Base-by-base conservation (phyloP, 192 early-diverging fungal genomes). In the Helicostylum pulchrum region DNA sequence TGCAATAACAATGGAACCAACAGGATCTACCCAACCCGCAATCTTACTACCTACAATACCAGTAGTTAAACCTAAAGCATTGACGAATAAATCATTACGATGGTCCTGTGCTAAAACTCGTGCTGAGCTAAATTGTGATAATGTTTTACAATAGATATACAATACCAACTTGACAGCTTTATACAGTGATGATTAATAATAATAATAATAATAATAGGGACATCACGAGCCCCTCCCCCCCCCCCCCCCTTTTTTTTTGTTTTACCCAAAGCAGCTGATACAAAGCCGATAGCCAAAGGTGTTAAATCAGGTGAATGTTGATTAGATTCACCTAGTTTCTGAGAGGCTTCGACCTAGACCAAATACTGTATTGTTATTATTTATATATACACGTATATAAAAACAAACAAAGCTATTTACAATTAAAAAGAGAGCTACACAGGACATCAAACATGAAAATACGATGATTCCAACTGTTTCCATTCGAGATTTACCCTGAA, bases 391-490 rank as follows among this genome's bases (percentile, higher is more conserved):
- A 26, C 2, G 2, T 26, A 26, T 26, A 26, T 26, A 26, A 2
- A 26, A 2, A 26, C 2, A 26, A 2, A 26, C 2, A 26, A 26
- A 26, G n/a, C n/a, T 26, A 26, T 72, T 64, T 80, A 82, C 84
- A 52, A 90, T 79, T 43, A 92, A 74, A 46, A 85, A 80, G 5
- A 90, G 72, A 3, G 89, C 87, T 7, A 90, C 80, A 7, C 88
- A 85, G 47, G 80, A 78, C 90, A 90, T 92, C n/a, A 90, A 77
- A 8, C 83, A 82, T 0, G 89, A 74, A 78, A 92, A 92, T 11
- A 92, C 82, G 64, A 92, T 90, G 0, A 88, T 88, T 31, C 90
- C 90, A 10, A 84, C 82, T 9, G 89, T 90, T 68, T 92, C 90
- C 67, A 90, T 83, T 43, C 88, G 79, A 19, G 84, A 79, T 57